Percentiles rank a stretch among this genome's conserved stretches.
Conservation (phyloP, 352 stramenopile species). For the Phytophthora fragariaefolia region DNA sequence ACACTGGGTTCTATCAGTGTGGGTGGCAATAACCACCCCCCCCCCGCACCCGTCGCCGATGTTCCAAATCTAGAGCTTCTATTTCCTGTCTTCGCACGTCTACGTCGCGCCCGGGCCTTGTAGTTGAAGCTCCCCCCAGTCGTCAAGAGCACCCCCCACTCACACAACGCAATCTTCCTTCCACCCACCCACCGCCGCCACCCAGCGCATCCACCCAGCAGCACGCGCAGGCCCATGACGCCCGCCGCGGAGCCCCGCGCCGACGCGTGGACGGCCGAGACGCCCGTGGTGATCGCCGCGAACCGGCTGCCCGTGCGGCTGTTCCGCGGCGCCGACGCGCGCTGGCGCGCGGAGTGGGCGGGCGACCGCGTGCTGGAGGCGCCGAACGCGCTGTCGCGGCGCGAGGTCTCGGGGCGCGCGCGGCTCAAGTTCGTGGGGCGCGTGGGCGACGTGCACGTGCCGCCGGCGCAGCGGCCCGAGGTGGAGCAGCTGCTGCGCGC, state of each 20-base stretch:
- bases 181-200: too few species aligned
- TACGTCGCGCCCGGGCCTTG: too few species aligned
- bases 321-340: conserved; percentile 21
- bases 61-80: too few species aligned
- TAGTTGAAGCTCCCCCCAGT: conserved; percentile 3
- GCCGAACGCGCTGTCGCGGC: conserved; percentile 76
- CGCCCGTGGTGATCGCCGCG: conserved; percentile 75
- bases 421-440: conserved; percentile 81
- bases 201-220: too few species aligned
- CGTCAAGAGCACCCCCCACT: too few species aligned
- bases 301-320: conserved; percentile 70
- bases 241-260: neutral
- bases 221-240: too few species aligned
- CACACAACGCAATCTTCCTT: too few species aligned
- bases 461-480: conserved; percentile 54
- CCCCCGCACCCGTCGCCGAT: too few species aligned
- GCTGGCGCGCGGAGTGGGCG: conserved; percentile 73
- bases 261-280: conserved; percentile 59
- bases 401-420: conserved; percentile 67
- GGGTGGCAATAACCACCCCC: too few species aligned
- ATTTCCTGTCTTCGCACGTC: too few species aligned
- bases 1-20: too few species aligned
- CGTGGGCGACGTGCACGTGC: conserved; percentile 59
- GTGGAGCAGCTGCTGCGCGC: conserved; percentile 55
- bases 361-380: conserved; percentile 80